Percentiles rank a stretch among this genome's conserved stretches.
phyloP scores from a whole-genome alignment of 1,284 basidiomycete genomes.

The Moesziomyces sp. region DNA sequence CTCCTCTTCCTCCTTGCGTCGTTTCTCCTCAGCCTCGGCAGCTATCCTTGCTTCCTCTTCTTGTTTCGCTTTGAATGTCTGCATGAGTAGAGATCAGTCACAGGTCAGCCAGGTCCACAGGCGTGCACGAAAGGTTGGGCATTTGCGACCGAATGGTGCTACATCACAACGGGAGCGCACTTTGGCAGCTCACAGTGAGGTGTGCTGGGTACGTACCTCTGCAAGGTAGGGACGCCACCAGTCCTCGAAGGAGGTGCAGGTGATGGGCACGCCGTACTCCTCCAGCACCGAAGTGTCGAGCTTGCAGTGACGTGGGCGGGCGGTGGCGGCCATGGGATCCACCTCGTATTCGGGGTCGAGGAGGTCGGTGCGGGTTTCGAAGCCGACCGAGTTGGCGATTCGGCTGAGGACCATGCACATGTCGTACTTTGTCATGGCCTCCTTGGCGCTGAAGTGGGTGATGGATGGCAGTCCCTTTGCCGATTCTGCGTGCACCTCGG shows the following conservation, averaged over 20 bases:
- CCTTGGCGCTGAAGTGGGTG: slow-evolving; percentile 70
- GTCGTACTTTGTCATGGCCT: slow-evolving; percentile 71
- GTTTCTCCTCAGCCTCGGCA: slow-evolving; percentile 33
- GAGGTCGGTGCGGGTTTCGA: slow-evolving; percentile 47
- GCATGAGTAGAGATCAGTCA: neutral
- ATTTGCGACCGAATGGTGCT: neutral
- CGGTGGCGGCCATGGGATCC: slow-evolving; percentile 59
- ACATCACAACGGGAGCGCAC: neutral
- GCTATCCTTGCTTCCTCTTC: slow-evolving; percentile 38
- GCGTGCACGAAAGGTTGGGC: neutral
- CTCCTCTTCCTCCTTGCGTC: slow-evolving; percentile 34
- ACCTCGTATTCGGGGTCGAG: slow-evolving; percentile 62
- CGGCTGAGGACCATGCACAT: slow-evolving; percentile 67
- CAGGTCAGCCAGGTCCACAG: slow-evolving; percentile 8
- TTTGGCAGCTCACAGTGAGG: neutral
- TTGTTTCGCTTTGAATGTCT: slow-evolving; percentile 20
- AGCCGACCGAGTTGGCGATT: slow-evolving; percentile 51
- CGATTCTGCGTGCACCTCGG: slow-evolving; percentile 29
- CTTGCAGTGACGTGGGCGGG: slow-evolving; percentile 62
- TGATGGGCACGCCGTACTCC: slow-evolving; percentile 51
- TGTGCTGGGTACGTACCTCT: slow-evolving; percentile 34
- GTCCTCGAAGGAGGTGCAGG: slow-evolving; percentile 57
- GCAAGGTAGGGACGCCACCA: slow-evolving; percentile 61
- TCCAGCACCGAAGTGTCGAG: slow-evolving; percentile 53
- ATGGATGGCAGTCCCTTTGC: slow-evolving; percentile 54